These are phyloP conservation scores for Pachysandra terminalis DNA, from an alignment of 164 flowering plant species.

Conservation along the genomic window DNA sequence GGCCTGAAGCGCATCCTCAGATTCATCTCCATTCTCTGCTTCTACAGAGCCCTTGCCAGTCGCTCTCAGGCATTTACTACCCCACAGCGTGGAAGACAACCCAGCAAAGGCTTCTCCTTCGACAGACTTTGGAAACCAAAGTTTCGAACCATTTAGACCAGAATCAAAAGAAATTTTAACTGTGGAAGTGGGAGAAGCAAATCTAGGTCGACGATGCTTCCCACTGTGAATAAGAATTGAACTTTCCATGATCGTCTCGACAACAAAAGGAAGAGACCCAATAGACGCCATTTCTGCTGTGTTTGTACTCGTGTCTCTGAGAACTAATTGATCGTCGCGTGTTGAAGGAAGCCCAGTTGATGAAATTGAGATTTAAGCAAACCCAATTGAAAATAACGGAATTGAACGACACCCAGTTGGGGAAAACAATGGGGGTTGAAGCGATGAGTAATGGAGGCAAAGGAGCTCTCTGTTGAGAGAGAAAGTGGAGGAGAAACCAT, in stretches of 20 bases:
- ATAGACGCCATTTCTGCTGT: slow-evolving; percentile 49
- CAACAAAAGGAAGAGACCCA: slow-evolving; percentile 31
- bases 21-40: slow-evolving; percentile 32
- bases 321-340: slow-evolving; percentile 1
- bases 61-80: too few relatives aligned
- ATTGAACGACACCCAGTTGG: slow-evolving; percentile 12
- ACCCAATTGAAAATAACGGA: slow-evolving; percentile 21
- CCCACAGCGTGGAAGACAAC: slow-evolving; percentile 19
- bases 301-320: slow-evolving; percentile 15
- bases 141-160: slow-evolving; percentile 11
- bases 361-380: neutral
- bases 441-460: slow-evolving; percentile 3
- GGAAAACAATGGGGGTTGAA: slow-evolving; percentile 3
- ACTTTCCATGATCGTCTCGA: slow-evolving; percentile 31
- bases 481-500: neutral
- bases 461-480: neutral
- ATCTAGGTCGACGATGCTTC: slow-evolving; percentile 21
- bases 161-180: slow-evolving; percentile 20
- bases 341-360: neutral
- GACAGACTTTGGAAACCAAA: slow-evolving; percentile 11
- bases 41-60: slow-evolving; percentile 21
- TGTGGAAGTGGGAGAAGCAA: slow-evolving; percentile 12
- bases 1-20: slow-evolving; percentile 58
- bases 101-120: slow-evolving; percentile 10
- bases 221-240: slow-evolving; percentile 20